Conservation (phyloP, 129 eudicot genomes). For the Artemisia tridentata region DNA sequence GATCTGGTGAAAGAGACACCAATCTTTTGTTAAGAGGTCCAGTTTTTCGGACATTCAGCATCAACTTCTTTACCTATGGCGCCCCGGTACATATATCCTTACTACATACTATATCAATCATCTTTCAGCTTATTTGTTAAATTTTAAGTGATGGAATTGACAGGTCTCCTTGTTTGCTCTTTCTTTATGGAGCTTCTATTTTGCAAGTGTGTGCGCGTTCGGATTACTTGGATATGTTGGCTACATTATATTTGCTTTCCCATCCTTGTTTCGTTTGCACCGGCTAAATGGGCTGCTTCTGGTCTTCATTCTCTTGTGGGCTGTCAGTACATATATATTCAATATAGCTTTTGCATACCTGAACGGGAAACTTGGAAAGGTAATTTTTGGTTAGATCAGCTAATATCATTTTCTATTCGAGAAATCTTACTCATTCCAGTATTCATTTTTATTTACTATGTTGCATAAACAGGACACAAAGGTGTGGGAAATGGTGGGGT, state of each 20-base stretch:
- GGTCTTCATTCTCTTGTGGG: constrained; percentile 82
- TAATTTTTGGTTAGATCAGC: constrained; percentile 19
- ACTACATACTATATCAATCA: constrained; percentile 22
- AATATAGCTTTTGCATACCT: constrained; percentile 58
- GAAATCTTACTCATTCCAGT: constrained; percentile 3
- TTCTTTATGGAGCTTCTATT: constrained; percentile 79
- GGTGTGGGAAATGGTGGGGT: constrained; percentile 95
- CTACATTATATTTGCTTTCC: constrained; percentile 68
- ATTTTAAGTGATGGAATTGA: constrained; percentile 51
- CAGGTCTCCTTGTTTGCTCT: constrained; percentile 85
- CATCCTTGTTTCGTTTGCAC: constrained; percentile 73
- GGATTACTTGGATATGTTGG: constrained; percentile 84
- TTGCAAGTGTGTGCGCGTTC: constrained; percentile 74
- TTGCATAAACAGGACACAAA: constrained; percentile 65
- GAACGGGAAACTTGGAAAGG: constrained; percentile 56
- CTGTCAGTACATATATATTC: constrained; percentile 68
- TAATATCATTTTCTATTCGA: background rate
- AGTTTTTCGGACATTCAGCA: constrained; percentile 85
- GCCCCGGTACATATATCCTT: constrained; percentile 79
- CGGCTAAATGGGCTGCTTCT: constrained; percentile 67
- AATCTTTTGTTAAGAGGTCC: constrained; percentile 76
- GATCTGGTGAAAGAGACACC: constrained; percentile 90
- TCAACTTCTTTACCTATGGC: constrained; percentile 98
- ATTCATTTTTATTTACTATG: background rate
- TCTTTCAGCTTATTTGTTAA: constrained; percentile 34